Evolutionary conservation across 148 eudicot genomes (phyloP).

Genomic region (Rhododendron ferrugineum): DNA sequence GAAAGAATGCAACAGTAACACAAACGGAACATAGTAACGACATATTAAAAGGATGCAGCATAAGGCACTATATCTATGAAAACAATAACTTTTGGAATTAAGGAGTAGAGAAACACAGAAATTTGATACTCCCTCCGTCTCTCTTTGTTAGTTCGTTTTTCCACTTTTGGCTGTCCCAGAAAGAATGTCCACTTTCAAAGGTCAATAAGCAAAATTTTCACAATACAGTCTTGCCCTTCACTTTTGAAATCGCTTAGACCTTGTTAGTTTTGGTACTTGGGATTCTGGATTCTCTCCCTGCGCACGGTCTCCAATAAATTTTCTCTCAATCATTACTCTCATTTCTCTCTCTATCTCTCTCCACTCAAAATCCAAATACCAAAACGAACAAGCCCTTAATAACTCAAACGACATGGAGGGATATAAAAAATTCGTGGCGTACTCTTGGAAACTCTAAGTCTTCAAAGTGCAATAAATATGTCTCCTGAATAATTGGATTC

Average conservation of each 20-base stretch:
- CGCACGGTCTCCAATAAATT: too few relatives aligned
- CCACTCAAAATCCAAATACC: too few relatives aligned
- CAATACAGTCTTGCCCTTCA: neutral
- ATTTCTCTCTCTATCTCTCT: too few relatives aligned
- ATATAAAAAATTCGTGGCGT: neutral
- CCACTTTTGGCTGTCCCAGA: neutral
- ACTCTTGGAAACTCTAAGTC: neutral
- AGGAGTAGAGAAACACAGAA: neutral
- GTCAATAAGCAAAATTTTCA: neutral
- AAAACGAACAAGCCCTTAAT: too few relatives aligned
- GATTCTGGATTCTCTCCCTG: too few relatives aligned
- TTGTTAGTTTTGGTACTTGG: too few relatives aligned
- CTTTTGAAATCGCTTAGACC: neutral
- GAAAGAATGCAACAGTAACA: slow-evolving; percentile 1
- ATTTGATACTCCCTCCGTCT: neutral
- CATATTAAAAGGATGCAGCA: neutral
- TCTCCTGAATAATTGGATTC: neutral
- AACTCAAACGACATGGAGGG: neutral
- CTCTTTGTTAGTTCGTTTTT: neutral
- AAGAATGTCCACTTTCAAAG: neutral
- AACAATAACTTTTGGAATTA: neutral
- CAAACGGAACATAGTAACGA: neutral
- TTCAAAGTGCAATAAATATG: neutral
- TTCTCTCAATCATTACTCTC: too few relatives aligned
- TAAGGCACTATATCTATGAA: neutral